These are phyloP conservation scores for Cucumis hystrix DNA, from an alignment of 306 rosid genomes.

Conservation along the genomic window DNA sequence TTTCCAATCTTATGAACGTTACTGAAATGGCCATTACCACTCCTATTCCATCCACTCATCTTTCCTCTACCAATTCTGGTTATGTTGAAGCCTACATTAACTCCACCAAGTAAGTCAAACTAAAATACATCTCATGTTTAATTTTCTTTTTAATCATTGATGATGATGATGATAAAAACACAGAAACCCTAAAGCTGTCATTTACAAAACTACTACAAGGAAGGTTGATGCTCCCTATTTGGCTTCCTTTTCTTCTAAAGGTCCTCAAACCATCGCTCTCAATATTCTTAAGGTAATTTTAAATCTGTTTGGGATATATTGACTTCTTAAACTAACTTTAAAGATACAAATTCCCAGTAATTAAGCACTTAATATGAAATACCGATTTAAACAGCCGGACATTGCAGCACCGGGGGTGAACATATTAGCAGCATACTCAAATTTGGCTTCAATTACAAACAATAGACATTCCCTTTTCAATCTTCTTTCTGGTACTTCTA, in stretches of 20 bases:
- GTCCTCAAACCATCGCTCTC: constrained; percentile 38
- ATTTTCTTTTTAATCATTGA: no score
- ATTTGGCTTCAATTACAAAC: constrained; percentile 28
- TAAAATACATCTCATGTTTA: no score
- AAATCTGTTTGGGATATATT: no score
- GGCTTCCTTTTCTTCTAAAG: constrained; percentile 72
- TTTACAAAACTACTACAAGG: constrained; percentile 25
- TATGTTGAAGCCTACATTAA: constrained; percentile 41
- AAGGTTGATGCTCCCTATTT: constrained; percentile 36
- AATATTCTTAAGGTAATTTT: constrained; percentile 37
- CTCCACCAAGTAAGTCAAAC: constrained; percentile 36
- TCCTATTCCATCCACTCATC: constrained; percentile 31
- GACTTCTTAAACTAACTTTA: no score
- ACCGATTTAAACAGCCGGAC: constrained; percentile 40
- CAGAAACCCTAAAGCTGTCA: constrained; percentile 52
- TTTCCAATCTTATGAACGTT: constrained; percentile 12
- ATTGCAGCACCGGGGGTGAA: constrained; percentile 65
- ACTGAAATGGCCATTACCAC: constrained; percentile 19
- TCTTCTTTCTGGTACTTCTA: constrained; percentile 71
- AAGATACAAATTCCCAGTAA: no score
- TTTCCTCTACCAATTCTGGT: constrained; percentile 21
- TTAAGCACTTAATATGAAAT: no score
- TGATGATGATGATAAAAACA: no score
- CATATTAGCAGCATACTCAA: constrained; percentile 60
- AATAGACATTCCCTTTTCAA: constrained; percentile 27